phyloP scores from a whole-genome alignment of 106 monocot species.

The Allium fistulosum region DNA sequence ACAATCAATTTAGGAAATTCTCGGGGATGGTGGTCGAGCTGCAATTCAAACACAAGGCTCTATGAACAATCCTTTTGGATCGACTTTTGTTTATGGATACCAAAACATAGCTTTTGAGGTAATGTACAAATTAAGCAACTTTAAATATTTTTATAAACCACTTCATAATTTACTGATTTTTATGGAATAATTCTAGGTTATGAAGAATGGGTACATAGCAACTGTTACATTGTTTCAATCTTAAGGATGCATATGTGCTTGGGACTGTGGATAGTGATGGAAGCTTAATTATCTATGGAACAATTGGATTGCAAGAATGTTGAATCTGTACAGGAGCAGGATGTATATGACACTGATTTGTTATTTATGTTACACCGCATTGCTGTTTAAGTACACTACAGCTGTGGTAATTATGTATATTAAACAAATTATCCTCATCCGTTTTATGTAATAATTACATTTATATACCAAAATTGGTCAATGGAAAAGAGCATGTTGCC shows the following conservation, averaged over 20 bases:
- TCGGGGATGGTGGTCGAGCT: conserved; percentile 92
- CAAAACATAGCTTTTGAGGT: conserved; percentile 96
- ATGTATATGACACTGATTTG: too few relatives aligned
- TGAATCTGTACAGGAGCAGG: too few relatives aligned
- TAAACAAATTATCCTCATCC: too few relatives aligned
- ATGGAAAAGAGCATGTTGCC: too few relatives aligned
- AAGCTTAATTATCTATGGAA: too few relatives aligned
- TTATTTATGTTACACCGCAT: too few relatives aligned
- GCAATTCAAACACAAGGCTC: conserved; percentile 96
- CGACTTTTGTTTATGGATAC: conserved; percentile 95
- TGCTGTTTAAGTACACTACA: too few relatives aligned
- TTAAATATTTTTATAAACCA: neutral
- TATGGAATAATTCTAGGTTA: conserved; percentile 42
- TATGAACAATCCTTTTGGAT: conserved; percentile 92
- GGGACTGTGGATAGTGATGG: neutral
- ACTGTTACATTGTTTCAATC: conserved; percentile 91
- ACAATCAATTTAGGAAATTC: conserved; percentile 53
- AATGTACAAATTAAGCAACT: neutral
- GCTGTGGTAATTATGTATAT: too few relatives aligned
- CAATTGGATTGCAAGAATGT: too few relatives aligned
- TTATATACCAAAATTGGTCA: too few relatives aligned
- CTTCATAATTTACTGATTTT: neutral
- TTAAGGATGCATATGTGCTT: conserved; percentile 24
- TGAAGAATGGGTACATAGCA: conserved; percentile 96
- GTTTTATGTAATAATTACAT: too few relatives aligned